These are phyloP conservation scores for Vachellia collinsii DNA, from an alignment of 306 rosid genomes.

Conservation along the genomic window DNA sequence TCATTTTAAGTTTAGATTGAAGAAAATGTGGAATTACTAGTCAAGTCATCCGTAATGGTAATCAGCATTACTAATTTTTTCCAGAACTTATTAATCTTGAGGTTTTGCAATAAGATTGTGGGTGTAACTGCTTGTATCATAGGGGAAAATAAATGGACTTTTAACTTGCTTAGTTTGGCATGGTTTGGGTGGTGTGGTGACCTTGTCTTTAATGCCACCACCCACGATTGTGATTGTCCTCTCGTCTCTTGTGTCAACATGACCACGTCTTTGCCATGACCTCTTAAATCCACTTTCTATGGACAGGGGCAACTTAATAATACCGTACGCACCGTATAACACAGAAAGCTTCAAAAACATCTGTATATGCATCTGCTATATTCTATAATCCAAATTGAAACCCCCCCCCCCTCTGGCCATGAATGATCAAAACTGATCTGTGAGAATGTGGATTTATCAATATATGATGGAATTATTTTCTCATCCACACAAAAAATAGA, in stretches of 20 bases:
- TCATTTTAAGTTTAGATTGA: neutral
- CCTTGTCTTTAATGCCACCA: conserved; percentile 24
- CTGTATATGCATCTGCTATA: neutral
- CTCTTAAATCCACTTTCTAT: neutral
- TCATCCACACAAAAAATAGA: neutral
- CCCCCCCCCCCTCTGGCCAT: neutral
- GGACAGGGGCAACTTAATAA: neutral
- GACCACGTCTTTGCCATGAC: neutral
- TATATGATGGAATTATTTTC: neutral
- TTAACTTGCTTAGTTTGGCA: neutral
- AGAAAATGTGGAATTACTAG: neutral
- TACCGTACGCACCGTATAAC: neutral
- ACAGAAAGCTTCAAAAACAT: neutral
- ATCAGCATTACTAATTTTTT: neutral
- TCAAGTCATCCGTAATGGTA: no score
- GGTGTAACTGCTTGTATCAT: neutral
- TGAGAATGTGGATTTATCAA: neutral
- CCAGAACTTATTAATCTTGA: neutral
- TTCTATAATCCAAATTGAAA: neutral
- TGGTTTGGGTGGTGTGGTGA: conserved; percentile 10
- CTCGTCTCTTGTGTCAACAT: neutral
- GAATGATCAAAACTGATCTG: neutral
- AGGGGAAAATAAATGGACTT: neutral
- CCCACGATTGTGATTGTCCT: neutral
- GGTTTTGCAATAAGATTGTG: neutral